Base-by-base conservation (phyloP, 2,329 filamentous ascomycete species). In the Fusarium nelsonii region DNA sequence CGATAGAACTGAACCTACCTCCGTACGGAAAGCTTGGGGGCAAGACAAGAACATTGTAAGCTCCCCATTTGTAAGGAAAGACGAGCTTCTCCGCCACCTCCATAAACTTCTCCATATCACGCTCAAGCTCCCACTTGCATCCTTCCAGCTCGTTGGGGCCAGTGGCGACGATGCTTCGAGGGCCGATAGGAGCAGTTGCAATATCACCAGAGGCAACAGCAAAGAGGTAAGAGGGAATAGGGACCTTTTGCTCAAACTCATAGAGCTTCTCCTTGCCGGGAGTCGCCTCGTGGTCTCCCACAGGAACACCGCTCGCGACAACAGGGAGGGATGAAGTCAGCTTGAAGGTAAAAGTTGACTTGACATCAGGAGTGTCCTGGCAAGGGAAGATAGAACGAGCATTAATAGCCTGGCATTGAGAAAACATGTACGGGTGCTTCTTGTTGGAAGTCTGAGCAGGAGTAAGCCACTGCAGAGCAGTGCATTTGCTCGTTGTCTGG, bases 381-480 rank as follows among this genome's bases (percentile, higher is more conserved):
- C 95, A 98, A 8, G 96, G 96, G 79, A 98, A 97, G 65, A 98
- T 88, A 48, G 94, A 97, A 63, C 96, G 90, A 43, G 93, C 93
- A 76, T 98, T 94, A 75, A 97, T 98, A 55, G 95, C 94, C 84
- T 99, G 95, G 79, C 94, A 97, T 83, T 98, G 96, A 44, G 93
- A 97, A 83, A 98, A 98, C 90, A 98, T 95, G 81, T 97, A 98
- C 2, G 95, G 95, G 72, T 97, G 92, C 80, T 94, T 96, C 83
- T 94, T 94, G 86, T 97, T 97, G 61, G 92, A 93, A 1, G 96
- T 98, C 82, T 98, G 96, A 33, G 91, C 91, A 3, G 94, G 93
- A 1, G 92, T 94, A 79, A 99, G 87, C 95, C 96, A 99, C 81
- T 98, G 95, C 66, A 99, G 84, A 11, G 95, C 95, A 12, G 94